phyloP scores from a whole-genome alignment of 2,329 filamentous ascomycete species.

The Grosmannia huntii region DNA sequence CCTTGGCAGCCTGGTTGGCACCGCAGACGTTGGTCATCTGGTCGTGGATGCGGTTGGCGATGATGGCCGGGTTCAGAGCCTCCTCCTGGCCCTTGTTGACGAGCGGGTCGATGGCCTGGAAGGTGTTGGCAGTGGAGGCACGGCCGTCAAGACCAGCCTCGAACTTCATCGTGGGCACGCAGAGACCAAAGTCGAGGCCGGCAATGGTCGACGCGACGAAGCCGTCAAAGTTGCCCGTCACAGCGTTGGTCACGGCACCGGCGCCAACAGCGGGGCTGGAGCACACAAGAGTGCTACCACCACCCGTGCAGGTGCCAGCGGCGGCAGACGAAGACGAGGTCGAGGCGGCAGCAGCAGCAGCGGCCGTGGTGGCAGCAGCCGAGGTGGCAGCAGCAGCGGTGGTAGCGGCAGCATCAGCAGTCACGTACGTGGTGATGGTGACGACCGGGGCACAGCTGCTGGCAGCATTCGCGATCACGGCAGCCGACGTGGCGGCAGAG shows the following conservation, averaged over 20 bases:
- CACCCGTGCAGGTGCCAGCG: slow-evolving; percentile 4
- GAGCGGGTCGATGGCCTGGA: slow-evolving; percentile 51
- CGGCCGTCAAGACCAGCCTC: slow-evolving; percentile 44
- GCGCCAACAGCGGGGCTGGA: slow-evolving; percentile 4
- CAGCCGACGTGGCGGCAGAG: not conserved
- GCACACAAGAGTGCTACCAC: slow-evolving; percentile 6
- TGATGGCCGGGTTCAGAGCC: slow-evolving; percentile 60
- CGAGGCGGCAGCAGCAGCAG: not conserved
- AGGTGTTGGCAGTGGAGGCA: slow-evolving; percentile 47
- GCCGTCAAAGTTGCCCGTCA: slow-evolving; percentile 10
- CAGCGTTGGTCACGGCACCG: slow-evolving; percentile 9
- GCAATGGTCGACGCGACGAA: slow-evolving; percentile 10
- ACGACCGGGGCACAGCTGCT: not conserved
- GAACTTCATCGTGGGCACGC: slow-evolving; percentile 46
- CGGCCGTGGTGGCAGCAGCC: not conserved
- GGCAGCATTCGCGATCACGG: not conserved
- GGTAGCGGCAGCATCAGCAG: not conserved
- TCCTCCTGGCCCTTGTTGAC: slow-evolving; percentile 52
- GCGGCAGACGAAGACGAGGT: not conserved
- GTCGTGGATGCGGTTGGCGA: slow-evolving; percentile 60
- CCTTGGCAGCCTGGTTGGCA: slow-evolving; percentile 46
- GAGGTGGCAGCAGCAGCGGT: not conserved
- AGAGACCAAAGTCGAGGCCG: slow-evolving; percentile 36
- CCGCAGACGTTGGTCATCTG: slow-evolving; percentile 54
- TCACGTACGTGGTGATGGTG: slow-evolving; percentile 3